phyloP scores from a whole-genome alignment of 2,329 filamentous ascomycete species.

The Trichoderma guizhouense region DNA sequence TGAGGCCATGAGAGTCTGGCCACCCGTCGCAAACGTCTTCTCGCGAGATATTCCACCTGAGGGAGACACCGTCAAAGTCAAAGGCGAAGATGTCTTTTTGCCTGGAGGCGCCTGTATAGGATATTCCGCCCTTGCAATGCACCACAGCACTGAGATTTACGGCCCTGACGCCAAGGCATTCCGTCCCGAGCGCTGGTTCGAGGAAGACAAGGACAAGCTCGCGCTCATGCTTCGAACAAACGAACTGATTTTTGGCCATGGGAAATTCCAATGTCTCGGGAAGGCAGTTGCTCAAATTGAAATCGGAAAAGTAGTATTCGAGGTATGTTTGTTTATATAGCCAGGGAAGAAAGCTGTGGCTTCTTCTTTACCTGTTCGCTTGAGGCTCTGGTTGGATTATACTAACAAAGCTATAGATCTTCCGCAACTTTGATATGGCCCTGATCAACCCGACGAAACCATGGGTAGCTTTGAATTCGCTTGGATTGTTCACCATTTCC shows the following conservation, averaged over 20 bases:
- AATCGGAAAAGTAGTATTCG: conserved; percentile 37
- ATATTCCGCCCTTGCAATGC: conserved; percentile 31
- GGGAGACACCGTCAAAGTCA: conserved; percentile 29
- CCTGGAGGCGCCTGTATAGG: conserved; percentile 33
- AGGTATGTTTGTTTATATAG: conserved; percentile 31
- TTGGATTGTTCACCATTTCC: conserved; percentile 31
- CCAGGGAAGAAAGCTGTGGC: not conserved
- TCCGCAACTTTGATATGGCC: conserved; percentile 31
- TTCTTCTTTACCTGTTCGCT: no score
- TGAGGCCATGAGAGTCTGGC: conserved; percentile 37
- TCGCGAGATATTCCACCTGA: conserved; percentile 24
- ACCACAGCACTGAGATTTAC: conserved; percentile 31
- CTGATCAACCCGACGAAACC: conserved; percentile 27
- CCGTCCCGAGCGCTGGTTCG: conserved; percentile 38
- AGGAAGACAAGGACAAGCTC: conserved; percentile 29
- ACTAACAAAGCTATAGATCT: conserved; percentile 22
- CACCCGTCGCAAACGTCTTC: conserved; percentile 29
- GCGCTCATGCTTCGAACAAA: conserved; percentile 33
- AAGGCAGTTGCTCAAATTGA: conserved; percentile 38
- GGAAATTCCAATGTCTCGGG: conserved; percentile 38
- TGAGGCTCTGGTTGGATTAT: not conserved
- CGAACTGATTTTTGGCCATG: conserved; percentile 38
- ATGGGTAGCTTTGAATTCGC: conserved; percentile 27
- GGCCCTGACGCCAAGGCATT: conserved; percentile 35
- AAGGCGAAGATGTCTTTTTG: conserved; percentile 38